Evolutionary conservation across 2,329 filamentous ascomycete species (phyloP), one percentile per base, ranked within the genome.

Genomic region (Fusarium sp.): DNA sequence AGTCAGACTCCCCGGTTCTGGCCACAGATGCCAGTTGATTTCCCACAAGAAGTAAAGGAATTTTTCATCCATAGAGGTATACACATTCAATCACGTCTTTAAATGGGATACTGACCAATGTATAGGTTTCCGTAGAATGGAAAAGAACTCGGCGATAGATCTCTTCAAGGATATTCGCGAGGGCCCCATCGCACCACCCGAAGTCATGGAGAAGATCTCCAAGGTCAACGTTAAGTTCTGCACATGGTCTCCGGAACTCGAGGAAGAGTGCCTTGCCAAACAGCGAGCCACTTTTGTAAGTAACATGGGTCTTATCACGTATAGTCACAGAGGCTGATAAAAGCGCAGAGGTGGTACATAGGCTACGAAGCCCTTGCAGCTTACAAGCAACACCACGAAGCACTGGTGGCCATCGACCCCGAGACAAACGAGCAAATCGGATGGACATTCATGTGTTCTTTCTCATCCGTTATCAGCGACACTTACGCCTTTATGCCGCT

Each of bases 371-470:
- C 40, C 6, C 45, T 78, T 9, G 77, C 77, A 10, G 61, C 61
- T 1, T 63, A 60, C 1, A 57, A 58, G 2, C 73, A 79, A 16
- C 66, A 77, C 3, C 58, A 76, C 1, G 66, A 79, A 63, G 73
- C 70, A 0, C 42, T 79, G 54, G 77, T 79, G 3, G 77, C 77
- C 5, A 73, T 78, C 2, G 74, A 79, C 2, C 68, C 77, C 0
- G 74, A 78, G 0, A 79, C 73, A 1, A 76, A 78, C 1, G 67
- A 66, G 13, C 77, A 79, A 22, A 69, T 79, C 9, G 77, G 77
- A 16, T 79, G 77, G 77, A 77, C 77, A 0, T 59, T 78, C 1
- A 79, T 79, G 76, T 77, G 70, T 45, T 77, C 76, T 1, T 63
- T 54, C 5, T 56, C 56, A 0, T 29, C 73, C 0, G 38, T 71